phyloP scores from a whole-genome alignment of 2,329 filamentous ascomycete genomes.

The Exutisphaerella laricina region DNA sequence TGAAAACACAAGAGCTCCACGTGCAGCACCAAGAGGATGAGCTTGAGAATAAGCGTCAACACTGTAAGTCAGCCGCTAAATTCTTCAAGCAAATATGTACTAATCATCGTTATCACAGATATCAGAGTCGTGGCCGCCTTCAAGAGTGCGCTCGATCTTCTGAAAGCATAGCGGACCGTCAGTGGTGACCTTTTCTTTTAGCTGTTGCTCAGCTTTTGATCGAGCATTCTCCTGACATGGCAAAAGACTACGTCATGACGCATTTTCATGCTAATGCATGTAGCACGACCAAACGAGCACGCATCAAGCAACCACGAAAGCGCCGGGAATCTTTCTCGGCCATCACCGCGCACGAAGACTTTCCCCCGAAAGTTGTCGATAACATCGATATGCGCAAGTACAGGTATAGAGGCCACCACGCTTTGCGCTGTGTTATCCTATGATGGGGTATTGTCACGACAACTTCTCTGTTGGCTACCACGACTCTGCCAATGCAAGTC shows the following conservation, averaged over 20 bases:
- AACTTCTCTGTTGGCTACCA: not conserved
- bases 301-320: too few species aligned
- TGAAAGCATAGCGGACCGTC: conserved; percentile 25
- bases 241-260: conserved; percentile 8
- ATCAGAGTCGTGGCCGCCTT: conserved; percentile 45
- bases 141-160: conserved; percentile 45
- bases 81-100: not conserved
- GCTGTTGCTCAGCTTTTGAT: conserved; percentile 18
- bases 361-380: not conserved
- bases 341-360: not conserved
- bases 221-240: conserved; percentile 17
- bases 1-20: conserved; percentile 72
- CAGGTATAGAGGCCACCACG: not conserved
- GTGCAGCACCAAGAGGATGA: conserved; percentile 68
- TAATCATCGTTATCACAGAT: conserved; percentile 30
- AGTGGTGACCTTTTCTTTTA: conserved; percentile 21
- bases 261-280: too few species aligned
- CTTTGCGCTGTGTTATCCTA: not conserved
- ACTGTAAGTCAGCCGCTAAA: conserved; percentile 55
- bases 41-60: conserved; percentile 68
- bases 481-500: not conserved
- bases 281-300: too few species aligned
- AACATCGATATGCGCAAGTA: conserved; percentile 3
- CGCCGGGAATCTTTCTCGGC: too few species aligned
- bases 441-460: not conserved